A percentile compares a stretch with the other conserved stretches of the same genome.
phyloP scores from a whole-genome alignment of 345 rosid species.

The Isatis tinctoria region DNA sequence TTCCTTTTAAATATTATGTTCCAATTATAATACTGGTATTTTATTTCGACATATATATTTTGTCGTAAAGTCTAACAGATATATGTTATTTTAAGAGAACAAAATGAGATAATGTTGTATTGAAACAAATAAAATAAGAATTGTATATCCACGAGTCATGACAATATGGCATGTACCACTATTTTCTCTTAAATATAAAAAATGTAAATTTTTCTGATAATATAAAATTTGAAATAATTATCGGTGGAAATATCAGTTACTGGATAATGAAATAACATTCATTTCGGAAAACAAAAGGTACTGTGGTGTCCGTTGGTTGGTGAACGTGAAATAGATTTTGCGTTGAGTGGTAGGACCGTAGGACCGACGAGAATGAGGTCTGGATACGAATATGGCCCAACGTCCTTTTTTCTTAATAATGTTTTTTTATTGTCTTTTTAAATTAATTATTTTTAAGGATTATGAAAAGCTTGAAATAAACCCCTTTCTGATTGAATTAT shows the following conservation, averaged over 20 bases:
- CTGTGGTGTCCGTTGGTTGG: neutral
- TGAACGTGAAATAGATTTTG: constrained; percentile 25
- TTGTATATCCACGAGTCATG: neutral
- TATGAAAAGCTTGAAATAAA: neutral
- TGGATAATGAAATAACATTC: neutral
- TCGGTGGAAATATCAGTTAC: neutral
- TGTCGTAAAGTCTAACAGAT: no score
- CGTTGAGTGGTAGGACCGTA: constrained; percentile 17
- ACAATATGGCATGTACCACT: neutral
- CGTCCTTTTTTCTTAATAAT: neutral
- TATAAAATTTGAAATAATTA: neutral
- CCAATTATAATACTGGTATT: neutral
- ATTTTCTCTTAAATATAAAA: neutral
- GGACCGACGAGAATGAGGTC: constrained; percentile 8
- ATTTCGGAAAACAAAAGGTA: neutral
- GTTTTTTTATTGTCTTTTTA: neutral
- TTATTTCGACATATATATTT: neutral
- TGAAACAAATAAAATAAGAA: neutral
- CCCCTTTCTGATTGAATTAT: neutral
- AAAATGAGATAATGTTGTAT: neutral
- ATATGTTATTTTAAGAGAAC: no score
- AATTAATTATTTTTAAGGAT: neutral
- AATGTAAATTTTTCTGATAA: neutral
- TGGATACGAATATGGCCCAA: constrained; percentile 6
- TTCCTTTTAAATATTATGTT: neutral